phyloP scores from a whole-genome alignment of 768 basidiomycete species.

The Lanmaoa rubissima region DNA sequence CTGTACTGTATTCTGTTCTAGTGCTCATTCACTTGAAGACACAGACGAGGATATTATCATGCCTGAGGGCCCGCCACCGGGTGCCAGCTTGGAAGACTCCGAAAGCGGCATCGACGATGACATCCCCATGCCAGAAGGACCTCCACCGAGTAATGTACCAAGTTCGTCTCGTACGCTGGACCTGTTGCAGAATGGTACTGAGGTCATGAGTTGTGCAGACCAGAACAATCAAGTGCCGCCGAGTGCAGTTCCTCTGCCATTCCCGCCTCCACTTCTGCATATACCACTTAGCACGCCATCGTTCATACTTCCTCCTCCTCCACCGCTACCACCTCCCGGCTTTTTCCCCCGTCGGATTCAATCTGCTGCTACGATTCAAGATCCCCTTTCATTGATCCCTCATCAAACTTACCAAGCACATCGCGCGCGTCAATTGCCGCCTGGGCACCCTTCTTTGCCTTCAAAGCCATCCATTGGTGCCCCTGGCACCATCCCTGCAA shows the following conservation, averaged over 20 bases:
- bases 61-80: constrained; percentile 62
- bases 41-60: constrained; percentile 62
- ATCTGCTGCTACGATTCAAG: constrained; percentile 58
- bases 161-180: constrained; percentile 14
- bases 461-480: constrained; percentile 35
- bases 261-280: constrained; percentile 27
- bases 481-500: constrained; percentile 43
- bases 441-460: constrained; percentile 44
- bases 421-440: constrained; percentile 42
- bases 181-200: background rate
- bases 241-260: background rate
- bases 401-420: constrained; percentile 80
- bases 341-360: constrained; percentile 60
- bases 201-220: constrained; percentile 6
- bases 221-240: constrained; percentile 1
- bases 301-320: constrained; percentile 19
- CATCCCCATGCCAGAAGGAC: constrained; percentile 86
- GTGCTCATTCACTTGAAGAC: constrained; percentile 7
- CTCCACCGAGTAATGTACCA: constrained; percentile 45
- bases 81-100: constrained; percentile 35
- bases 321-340: constrained; percentile 55
- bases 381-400: constrained; percentile 72
- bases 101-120: constrained; percentile 70
- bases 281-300: constrained; percentile 19
- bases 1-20: background rate